phyloP scores from a whole-genome alignment of 2,329 filamentous ascomycete species.

The Lachnum nothofagi region DNA sequence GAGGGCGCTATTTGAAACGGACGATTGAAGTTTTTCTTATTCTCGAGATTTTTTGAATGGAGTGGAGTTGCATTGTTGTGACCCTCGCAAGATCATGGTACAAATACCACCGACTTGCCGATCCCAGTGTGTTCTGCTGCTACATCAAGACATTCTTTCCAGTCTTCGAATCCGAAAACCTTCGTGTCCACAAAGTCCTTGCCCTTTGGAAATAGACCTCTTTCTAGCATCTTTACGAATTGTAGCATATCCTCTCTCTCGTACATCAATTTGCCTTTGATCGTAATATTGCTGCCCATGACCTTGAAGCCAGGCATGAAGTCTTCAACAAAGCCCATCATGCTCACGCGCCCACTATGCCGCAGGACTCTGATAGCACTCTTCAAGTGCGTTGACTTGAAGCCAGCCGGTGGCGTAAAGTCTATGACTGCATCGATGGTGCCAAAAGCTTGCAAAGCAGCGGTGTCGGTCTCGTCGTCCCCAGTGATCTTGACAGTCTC shows the following conservation, averaged over 20 bases:
- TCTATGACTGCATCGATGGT: conserved; percentile 2
- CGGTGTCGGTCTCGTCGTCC: background rate
- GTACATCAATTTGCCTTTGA: conserved; percentile 5
- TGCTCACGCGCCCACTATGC: background rate
- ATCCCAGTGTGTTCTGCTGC: background rate
- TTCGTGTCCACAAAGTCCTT: conserved; percentile 2
- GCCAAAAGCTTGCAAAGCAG: background rate
- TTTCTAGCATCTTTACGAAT: conserved; percentile 4
- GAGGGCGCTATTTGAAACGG: too few species aligned
- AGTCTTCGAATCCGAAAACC: background rate
- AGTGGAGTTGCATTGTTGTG: too few species aligned
- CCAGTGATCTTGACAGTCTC: conserved; percentile 3
- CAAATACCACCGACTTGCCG: background rate
- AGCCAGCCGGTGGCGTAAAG: background rate
- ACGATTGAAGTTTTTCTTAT: too few species aligned
- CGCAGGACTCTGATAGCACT: background rate
- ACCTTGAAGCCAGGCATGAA: background rate
- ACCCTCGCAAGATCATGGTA: background rate
- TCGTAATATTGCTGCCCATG: background rate
- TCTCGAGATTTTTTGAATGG: too few species aligned
- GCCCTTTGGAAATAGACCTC: conserved; percentile 2
- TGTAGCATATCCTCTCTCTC: conserved; percentile 1
- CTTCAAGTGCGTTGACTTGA: background rate
- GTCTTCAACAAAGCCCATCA: background rate
- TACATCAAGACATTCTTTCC: background rate